These are phyloP conservation scores for Talaromyces stipitatus DNA, from an alignment of 495 filamentous ascomycete genomes.

Conservation along the genomic window DNA sequence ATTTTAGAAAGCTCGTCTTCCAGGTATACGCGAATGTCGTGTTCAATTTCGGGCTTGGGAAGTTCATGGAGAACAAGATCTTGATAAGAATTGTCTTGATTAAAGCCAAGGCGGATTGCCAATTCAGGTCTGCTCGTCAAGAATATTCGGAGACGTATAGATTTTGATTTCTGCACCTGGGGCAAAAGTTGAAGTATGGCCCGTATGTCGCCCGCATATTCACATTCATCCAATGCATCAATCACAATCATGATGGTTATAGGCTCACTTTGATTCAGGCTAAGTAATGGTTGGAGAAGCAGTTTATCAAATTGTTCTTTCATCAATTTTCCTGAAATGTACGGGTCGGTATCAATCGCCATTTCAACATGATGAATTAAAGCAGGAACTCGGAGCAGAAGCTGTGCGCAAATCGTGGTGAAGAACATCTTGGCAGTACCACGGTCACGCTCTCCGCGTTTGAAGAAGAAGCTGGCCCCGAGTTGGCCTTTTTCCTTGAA, in stretches of 20 bases:
- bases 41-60: constrained; percentile 13
- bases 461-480: constrained; percentile 47
- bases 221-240: constrained; percentile 49
- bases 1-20: constrained; percentile 18
- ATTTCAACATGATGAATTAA: constrained; percentile 17
- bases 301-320: constrained; percentile 43
- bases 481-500: constrained; percentile 12
- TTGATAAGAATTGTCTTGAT: constrained; percentile 12
- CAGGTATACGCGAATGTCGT: constrained; percentile 23
- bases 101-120: constrained; percentile 30
- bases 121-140: constrained; percentile 40
- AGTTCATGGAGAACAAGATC: constrained; percentile 21
- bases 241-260: constrained; percentile 31
- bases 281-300: constrained; percentile 30
- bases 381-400: neutral
- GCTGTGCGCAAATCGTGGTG: neutral
- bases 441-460: constrained; percentile 22
- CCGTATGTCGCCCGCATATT: constrained; percentile 27
- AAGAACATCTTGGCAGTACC: constrained; percentile 3
- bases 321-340: constrained; percentile 28
- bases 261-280: constrained; percentile 1
- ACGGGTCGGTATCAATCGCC: constrained; percentile 27
- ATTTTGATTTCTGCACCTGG: constrained; percentile 12
- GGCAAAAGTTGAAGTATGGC: constrained; percentile 30
- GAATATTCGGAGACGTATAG: constrained; percentile 21